A percentile compares a stretch with the other conserved stretches of the same genome.
phyloP scores from a whole-genome alignment of 495 filamentous ascomycete genomes.

The Aspergillus baeticus region DNA sequence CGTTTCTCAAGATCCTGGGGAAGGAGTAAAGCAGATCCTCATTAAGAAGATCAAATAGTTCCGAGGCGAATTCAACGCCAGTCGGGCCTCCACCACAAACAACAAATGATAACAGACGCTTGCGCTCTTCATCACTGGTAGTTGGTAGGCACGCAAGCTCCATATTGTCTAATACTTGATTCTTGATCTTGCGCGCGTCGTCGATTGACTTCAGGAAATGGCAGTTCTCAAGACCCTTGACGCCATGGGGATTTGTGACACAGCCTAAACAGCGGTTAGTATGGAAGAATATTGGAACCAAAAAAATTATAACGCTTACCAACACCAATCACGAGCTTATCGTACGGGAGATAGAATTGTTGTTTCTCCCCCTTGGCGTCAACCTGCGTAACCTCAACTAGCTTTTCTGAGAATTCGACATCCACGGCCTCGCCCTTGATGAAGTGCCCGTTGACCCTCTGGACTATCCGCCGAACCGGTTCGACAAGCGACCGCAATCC shows the following conservation, averaged over 20 bases:
- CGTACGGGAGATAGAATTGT: slow-evolving; percentile 93
- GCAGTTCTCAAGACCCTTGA: slow-evolving; percentile 92
- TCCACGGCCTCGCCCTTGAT: slow-evolving; percentile 81
- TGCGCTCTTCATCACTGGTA: slow-evolving; percentile 84
- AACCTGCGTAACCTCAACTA: slow-evolving; percentile 80
- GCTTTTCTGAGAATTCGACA: slow-evolving; percentile 85
- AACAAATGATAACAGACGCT: slow-evolving; percentile 87
- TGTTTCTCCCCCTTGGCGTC: slow-evolving; percentile 67
- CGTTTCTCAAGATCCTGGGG: slow-evolving; percentile 86
- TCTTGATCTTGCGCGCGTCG: slow-evolving; percentile 86
- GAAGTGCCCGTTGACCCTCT: slow-evolving; percentile 80
- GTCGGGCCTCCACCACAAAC: slow-evolving; percentile 94
- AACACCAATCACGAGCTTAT: slow-evolving; percentile 95
- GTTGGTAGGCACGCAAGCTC: slow-evolving; percentile 93
- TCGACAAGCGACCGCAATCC: slow-evolving; percentile 89
- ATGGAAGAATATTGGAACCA: slow-evolving; percentile 15
- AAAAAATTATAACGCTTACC: slow-evolving; percentile 46
- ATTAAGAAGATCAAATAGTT: slow-evolving; percentile 93
- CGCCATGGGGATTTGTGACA: slow-evolving; percentile 90
- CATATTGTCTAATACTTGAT: slow-evolving; percentile 86
- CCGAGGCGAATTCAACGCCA: slow-evolving; percentile 95
- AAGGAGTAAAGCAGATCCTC: slow-evolving; percentile 85
- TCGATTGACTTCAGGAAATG: slow-evolving; percentile 92
- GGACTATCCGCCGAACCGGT: slow-evolving; percentile 82
- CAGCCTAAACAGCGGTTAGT: slow-evolving; percentile 53